Percentiles rank a stretch among this genome's conserved stretches.
Conservation (phyloP, 345 rosid species). For the Lepidium sativum region DNA sequence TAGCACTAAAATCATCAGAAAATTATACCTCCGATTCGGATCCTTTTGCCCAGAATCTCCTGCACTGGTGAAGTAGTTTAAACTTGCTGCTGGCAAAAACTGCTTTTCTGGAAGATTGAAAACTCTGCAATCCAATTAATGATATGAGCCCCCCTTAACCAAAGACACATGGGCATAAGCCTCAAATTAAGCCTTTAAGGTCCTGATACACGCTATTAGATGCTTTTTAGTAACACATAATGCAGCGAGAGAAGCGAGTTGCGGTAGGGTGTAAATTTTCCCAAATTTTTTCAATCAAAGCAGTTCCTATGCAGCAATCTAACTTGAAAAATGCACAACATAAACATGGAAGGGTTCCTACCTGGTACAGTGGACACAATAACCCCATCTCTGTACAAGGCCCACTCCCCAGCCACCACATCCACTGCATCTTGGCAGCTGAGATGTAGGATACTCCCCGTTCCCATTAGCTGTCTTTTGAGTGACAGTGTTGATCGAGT, state of each 20-base stretch:
- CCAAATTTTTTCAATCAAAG: background rate
- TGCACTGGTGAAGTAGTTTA: constrained; percentile 24
- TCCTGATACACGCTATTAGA: background rate
- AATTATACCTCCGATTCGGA: constrained; percentile 46
- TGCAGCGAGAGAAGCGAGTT: background rate
- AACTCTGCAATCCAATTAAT: constrained; percentile 41
- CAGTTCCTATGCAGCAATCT: background rate
- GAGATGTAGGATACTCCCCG: constrained; percentile 29
- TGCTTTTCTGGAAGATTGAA: constrained; percentile 67
- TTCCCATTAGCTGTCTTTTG: constrained; percentile 24
- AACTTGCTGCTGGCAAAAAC: constrained; percentile 31
- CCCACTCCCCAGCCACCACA: constrained; percentile 98
- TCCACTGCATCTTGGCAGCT: constrained; percentile 53
- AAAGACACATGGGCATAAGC: background rate
- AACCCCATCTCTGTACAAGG: constrained; percentile 86
- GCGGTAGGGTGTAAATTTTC: background rate
- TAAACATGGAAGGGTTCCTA: constrained; percentile 14
- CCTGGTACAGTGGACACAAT: constrained; percentile 93
- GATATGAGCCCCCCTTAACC: background rate
- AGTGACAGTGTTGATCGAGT: constrained; percentile 16
- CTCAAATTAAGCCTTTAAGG: background rate
- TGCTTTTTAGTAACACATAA: background rate
- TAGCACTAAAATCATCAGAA: background rate
- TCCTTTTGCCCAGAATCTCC: constrained; percentile 39
- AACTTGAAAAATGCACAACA: no score